Conservation (phyloP, 352 stramenopile species). For the Phytophthora ramorum region DNA sequence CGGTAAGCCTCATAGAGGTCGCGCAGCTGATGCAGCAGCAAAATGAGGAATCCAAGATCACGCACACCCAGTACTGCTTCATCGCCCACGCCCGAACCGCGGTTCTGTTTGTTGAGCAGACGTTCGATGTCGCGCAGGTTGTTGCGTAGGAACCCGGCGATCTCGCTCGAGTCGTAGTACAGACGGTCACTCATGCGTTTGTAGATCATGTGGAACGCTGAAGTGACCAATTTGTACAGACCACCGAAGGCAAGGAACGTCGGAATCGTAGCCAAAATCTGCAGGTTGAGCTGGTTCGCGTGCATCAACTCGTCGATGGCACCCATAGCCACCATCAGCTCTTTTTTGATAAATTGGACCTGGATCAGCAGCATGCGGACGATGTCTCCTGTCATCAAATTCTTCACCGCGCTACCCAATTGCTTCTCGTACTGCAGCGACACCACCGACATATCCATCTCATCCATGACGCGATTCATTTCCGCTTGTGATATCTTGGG, state of each 20-base stretch:
- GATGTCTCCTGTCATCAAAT: conserved; percentile 86
- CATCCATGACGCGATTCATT: conserved; percentile 58
- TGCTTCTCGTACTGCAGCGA: conserved; percentile 79
- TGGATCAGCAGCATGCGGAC: conserved; percentile 90
- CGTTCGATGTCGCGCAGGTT: conserved; percentile 86
- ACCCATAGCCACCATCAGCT: conserved; percentile 89
- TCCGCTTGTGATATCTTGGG: conserved; percentile 47
- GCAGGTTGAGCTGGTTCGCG: conserved; percentile 87
- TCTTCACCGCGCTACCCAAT: conserved; percentile 66
- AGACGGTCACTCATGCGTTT: conserved; percentile 80
- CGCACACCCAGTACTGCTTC: conserved; percentile 59
- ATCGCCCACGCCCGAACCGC: conserved; percentile 20
- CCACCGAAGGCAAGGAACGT: conserved; percentile 84
- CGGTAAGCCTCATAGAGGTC: conserved; percentile 80
- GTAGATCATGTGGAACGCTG: conserved; percentile 74
- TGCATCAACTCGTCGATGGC: conserved; percentile 90
- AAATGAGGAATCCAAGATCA: conserved; percentile 76
- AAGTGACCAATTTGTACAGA: conserved; percentile 66
- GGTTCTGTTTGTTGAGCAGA: conserved; percentile 86
- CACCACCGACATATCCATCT: conserved; percentile 83
- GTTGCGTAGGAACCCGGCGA: conserved; percentile 80
- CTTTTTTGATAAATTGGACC: conserved; percentile 91
- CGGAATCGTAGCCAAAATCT: conserved; percentile 85
- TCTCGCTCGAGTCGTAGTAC: conserved; percentile 79
- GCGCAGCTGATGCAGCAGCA: conserved; percentile 80